Base-by-base conservation (phyloP, 2,329 filamentous ascomycete species). In the Neonectria coccinea region DNA sequence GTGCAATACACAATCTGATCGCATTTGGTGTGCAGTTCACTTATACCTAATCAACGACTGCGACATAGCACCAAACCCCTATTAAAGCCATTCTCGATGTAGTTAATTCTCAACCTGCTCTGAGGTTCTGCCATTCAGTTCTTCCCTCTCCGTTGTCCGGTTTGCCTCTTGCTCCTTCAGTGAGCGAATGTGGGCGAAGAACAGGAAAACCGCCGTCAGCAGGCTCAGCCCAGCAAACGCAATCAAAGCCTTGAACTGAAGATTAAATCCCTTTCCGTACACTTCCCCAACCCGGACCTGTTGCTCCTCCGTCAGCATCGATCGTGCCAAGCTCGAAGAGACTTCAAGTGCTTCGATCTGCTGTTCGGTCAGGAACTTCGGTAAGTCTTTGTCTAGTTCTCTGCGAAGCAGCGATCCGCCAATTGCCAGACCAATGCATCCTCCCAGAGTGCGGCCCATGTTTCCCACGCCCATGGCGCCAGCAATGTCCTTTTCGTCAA, bases 171-270 rank as follows among this genome's bases (percentile, higher is more conserved):
- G 9, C 2, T 9, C 39, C 12, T 52, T 59, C 8, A 53, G 25
- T 9, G 56, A 22, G 3, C 47, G 33, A 33, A 45, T 44, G 12
- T 51, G 48, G 25, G 56, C 44, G 8, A 51, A 59, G 7, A 52
- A 59, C 1, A 59, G 36, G 5, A 59, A 51, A 5, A 51, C 27
- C 3, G 48, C 57, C 8, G 50, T 39, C 3, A 54, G 6, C 2
- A 59, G n/a, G 8, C 57, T 45, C 57, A 59, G 39, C 25, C 57
- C 57, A 25, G 57, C 36, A 27, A 59, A 59, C 18, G 57, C 57
- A 29, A 54, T 45, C 47, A 59, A 9, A 9, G 48, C 57, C 14
- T 47, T 53, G 39, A 53, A 59, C 41, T 59, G 36, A 12, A 53
- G n/a, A 20, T 59, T 53, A 12, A 45, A 59, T 2, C 57, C 48